Conservation (phyloP, 2,329 filamentous ascomycete species). For the Dothideomycetidae sp. region DNA sequence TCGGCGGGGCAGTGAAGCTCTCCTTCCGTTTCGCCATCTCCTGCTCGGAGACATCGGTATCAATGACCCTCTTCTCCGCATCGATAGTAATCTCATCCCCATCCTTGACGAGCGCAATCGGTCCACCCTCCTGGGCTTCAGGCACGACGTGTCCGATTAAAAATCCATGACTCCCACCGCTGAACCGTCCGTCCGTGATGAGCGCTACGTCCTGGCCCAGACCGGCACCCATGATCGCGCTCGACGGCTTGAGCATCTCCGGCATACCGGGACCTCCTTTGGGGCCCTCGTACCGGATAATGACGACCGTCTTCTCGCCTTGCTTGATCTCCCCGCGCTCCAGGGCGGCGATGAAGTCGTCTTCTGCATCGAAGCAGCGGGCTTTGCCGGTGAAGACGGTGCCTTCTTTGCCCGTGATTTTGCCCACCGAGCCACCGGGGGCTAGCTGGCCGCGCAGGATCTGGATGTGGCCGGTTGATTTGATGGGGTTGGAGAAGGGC, state of each 20-base stretch:
- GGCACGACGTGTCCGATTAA: slow-evolving; percentile 89
- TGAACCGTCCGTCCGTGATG: slow-evolving; percentile 84
- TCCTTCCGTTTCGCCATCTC: slow-evolving; percentile 42
- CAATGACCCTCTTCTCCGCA: slow-evolving; percentile 55
- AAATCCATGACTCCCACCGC: slow-evolving; percentile 77
- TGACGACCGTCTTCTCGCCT: slow-evolving; percentile 62
- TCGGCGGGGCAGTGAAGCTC: slow-evolving; percentile 37
- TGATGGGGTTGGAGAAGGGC: slow-evolving; percentile 54
- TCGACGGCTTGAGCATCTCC: slow-evolving; percentile 77
- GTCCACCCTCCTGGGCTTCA: slow-evolving; percentile 77
- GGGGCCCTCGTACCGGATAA: slow-evolving; percentile 68
- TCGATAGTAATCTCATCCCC: slow-evolving; percentile 81
- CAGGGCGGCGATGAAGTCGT: slow-evolving; percentile 52
- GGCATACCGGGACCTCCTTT: slow-evolving; percentile 94
- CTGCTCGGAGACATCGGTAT: slow-evolving; percentile 49
- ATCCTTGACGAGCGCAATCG: slow-evolving; percentile 67
- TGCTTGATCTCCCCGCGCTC: slow-evolving; percentile 56
- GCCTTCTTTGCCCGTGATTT: slow-evolving; percentile 66
- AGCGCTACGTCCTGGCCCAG: slow-evolving; percentile 63
- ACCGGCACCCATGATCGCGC: slow-evolving; percentile 84
- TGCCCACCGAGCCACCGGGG: slow-evolving; percentile 56
- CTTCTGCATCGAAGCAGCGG: slow-evolving; percentile 55
- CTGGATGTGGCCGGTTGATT: slow-evolving; percentile 56
- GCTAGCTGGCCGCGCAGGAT: slow-evolving; percentile 57
- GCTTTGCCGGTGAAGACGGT: slow-evolving; percentile 53